Evolutionary conservation across 2,329 filamentous ascomycete genomes (phyloP).

Genomic region (Trichoderma arundinaceum): DNA sequence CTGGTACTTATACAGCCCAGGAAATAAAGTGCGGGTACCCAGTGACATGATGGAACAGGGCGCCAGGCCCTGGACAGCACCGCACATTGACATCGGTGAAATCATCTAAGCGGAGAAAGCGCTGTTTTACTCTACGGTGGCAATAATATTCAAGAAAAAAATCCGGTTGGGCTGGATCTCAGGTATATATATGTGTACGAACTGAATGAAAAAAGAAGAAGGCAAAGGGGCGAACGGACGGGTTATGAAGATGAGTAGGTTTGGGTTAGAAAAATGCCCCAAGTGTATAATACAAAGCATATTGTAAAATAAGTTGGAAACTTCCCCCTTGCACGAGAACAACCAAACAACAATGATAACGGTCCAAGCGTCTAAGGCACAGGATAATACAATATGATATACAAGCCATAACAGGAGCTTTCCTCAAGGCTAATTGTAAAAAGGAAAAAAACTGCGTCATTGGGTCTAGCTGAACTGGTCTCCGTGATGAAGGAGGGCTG

Average conservation of each 20-base stretch:
- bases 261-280: conserved; percentile 31
- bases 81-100: conserved; percentile 73
- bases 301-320: conserved; percentile 46
- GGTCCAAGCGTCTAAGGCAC: not conserved
- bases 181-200: conserved; percentile 30
- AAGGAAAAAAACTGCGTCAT: not conserved
- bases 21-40: conserved; percentile 66
- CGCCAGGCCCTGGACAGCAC: conserved; percentile 68
- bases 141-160: conserved; percentile 3
- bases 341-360: not conserved
- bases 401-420: conserved; percentile 14
- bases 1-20: conserved; percentile 95
- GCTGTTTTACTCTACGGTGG: conserved; percentile 16
- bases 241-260: conserved; percentile 23
- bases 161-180: conserved; percentile 7
- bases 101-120: conserved; percentile 55
- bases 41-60: conserved; percentile 70
- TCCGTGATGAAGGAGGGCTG: conserved; percentile 63
- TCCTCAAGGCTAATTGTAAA: conserved; percentile 1
- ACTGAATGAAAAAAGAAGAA: conserved; percentile 32
- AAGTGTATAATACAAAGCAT: conserved; percentile 47
- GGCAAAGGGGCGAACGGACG: conserved; percentile 2
- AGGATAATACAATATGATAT: conserved; percentile 19
- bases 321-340: conserved; percentile 10
- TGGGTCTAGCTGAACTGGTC: conserved; percentile 65